Evolutionary conservation across 2,329 filamentous ascomycete species (phyloP).

Genomic region (Exophiala spinifera): DNA sequence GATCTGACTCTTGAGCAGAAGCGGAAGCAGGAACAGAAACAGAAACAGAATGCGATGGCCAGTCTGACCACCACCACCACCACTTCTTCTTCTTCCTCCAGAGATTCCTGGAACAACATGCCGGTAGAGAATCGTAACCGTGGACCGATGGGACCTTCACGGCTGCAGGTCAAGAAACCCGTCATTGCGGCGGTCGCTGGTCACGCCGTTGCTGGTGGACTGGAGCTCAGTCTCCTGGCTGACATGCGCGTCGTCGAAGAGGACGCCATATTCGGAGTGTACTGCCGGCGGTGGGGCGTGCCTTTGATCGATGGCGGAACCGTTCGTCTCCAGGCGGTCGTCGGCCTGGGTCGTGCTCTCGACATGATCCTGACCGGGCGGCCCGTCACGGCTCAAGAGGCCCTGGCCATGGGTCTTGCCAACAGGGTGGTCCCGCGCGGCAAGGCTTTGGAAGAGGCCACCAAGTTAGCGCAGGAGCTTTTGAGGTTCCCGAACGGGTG

Average conservation of each 20-base stretch:
- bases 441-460: slow-evolving; percentile 49
- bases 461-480: slow-evolving; percentile 47
- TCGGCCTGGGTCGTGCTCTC: slow-evolving; percentile 53
- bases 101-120: slow-evolving; percentile 24
- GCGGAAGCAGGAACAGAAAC: slow-evolving; percentile 28
- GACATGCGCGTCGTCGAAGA: slow-evolving; percentile 56
- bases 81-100: slow-evolving; percentile 14
- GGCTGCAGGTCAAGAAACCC: slow-evolving; percentile 51
- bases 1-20: slow-evolving; percentile 37
- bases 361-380: slow-evolving; percentile 59
- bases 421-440: slow-evolving; percentile 54
- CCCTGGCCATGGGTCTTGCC: slow-evolving; percentile 51
- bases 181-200: slow-evolving; percentile 52
- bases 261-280: slow-evolving; percentile 54
- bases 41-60: no score
- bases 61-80: no score
- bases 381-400: slow-evolving; percentile 49
- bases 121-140: slow-evolving; percentile 38
- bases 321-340: slow-evolving; percentile 50
- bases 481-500: slow-evolving; percentile 52
- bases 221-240: slow-evolving; percentile 53
- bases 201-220: slow-evolving; percentile 53
- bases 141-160: slow-evolving; percentile 53
- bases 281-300: slow-evolving; percentile 54
- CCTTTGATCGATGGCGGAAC: slow-evolving; percentile 54